Conservation (phyloP, 106 monocot species). For the Xerophyta viscosa region DNA sequence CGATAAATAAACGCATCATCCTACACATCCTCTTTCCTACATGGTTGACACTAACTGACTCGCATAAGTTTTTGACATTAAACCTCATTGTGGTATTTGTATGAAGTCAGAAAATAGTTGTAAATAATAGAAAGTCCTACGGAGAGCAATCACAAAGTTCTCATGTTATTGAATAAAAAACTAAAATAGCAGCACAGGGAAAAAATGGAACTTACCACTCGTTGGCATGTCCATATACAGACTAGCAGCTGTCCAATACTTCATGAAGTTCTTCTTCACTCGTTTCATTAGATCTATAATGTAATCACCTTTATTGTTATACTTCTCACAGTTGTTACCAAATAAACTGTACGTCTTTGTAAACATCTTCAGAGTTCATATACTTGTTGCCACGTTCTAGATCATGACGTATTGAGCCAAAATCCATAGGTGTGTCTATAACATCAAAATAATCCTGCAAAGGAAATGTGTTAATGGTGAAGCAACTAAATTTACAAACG, state of each 20-base stretch:
- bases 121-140: too few relatives aligned
- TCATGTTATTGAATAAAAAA: too few relatives aligned
- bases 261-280: slow-evolving; percentile 94
- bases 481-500: too few relatives aligned
- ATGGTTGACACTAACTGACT: too few relatives aligned
- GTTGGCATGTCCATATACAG: slow-evolving; percentile 37
- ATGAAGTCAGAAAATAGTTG: too few relatives aligned
- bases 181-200: neutral
- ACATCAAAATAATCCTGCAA: slow-evolving; percentile 97
- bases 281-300: slow-evolving; percentile 88
- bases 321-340: slow-evolving; percentile 93
- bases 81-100: too few relatives aligned
- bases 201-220: slow-evolving; percentile 20
- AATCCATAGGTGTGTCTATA: slow-evolving; percentile 95
- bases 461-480: neutral
- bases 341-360: slow-evolving; percentile 81
- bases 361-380: slow-evolving; percentile 79
- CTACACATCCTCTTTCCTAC: too few relatives aligned
- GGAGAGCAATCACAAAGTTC: too few relatives aligned
- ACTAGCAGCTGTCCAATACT: slow-evolving; percentile 79
- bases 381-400: slow-evolving; percentile 71
- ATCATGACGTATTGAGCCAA: slow-evolving; percentile 75
- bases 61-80: too few relatives aligned
- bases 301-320: slow-evolving; percentile 97
- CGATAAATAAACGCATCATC: too few relatives aligned